Evolutionary conservation across 2,329 filamentous ascomycete genomes (phyloP), one percentile per base, ranked within the genome.

Genomic region (Ophiostoma australiae): DNA sequence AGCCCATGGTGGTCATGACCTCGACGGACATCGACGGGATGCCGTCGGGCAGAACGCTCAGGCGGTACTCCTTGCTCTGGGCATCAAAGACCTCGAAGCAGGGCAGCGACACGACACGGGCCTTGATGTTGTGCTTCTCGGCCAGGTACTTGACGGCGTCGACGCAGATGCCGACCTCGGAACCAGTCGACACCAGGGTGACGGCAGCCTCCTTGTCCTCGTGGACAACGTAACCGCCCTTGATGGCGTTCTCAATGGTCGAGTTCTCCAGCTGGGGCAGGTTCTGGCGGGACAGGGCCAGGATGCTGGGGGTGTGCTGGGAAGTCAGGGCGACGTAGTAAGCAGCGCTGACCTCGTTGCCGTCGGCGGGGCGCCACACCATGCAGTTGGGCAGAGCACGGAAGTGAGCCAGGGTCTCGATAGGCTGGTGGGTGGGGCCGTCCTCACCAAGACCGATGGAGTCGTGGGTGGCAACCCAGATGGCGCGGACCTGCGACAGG

Each of bases 361-460:
- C 94, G 79, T 98, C 95, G 78, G 95, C 94, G 76, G 95, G 95
- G 80, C 95, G 94, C 95, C 95, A 98, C 78, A 98, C 94, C 92
- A 98, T 97, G 87, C 91, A 92, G 90, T 99, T 99, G 80, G 95
- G 95, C 77, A 98, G 89, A 75, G 95, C 95, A 81, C 95, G 94
- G 93, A 98, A 98, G 85, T 98, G 95, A 73, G 94, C 91, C 74
- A 98, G 89, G 65, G 93, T 97, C 89, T 99, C 95, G 77, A 99
- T 97, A 81, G 95, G 95, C 88, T 99, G 95, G 85, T 99, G 95
- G 72, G 95, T 99, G 76, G 95, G 94, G 74, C 95, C 95, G 79
- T 99, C 95, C 85, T 99, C 95, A 83, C 95, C 95, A 76, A 98
- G 92, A 86, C 95, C 95, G 78, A 99, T 99, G 75, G 94, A 97